Conservation (phyloP, 2,329 filamentous ascomycete genomes). For the Coniochaeta sp. region DNA sequence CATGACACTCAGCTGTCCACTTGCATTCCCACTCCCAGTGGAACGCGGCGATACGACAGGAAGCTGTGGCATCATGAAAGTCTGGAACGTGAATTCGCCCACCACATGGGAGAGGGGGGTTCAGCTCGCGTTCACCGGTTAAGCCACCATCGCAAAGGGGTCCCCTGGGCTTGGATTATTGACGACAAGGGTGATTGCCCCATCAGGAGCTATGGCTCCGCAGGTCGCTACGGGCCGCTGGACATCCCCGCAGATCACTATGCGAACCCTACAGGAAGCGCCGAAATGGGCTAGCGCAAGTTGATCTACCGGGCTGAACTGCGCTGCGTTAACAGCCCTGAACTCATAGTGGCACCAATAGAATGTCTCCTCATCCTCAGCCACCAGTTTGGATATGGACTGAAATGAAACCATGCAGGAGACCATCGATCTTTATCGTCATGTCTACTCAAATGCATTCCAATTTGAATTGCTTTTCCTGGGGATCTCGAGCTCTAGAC, state of each 20-base stretch:
- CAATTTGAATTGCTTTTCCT: neutral
- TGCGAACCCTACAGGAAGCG: neutral
- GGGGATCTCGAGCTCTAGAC: neutral
- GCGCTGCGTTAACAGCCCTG: neutral
- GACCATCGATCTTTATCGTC: neutral
- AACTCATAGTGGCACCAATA: neutral
- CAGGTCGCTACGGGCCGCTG: neutral
- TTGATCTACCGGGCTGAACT: neutral
- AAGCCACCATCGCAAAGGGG: neutral
- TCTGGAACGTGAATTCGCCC: neutral
- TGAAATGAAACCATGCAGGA: neutral
- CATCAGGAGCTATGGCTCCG: neutral
- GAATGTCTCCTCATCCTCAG: neutral
- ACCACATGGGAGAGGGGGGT: neutral
- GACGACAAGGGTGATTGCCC: neutral
- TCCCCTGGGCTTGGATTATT: neutral
- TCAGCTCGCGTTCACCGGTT: neutral
- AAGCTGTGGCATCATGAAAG: neutral
- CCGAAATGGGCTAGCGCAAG: neutral
- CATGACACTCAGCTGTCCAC: neutral
- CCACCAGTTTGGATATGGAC: neutral
- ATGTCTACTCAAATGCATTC: neutral
- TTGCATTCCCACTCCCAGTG: neutral
- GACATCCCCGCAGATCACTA: neutral
- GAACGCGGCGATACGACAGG: neutral